Base-by-base conservation (phyloP, 148 eudicot genomes). In the Rhododendron kiyosumense region DNA sequence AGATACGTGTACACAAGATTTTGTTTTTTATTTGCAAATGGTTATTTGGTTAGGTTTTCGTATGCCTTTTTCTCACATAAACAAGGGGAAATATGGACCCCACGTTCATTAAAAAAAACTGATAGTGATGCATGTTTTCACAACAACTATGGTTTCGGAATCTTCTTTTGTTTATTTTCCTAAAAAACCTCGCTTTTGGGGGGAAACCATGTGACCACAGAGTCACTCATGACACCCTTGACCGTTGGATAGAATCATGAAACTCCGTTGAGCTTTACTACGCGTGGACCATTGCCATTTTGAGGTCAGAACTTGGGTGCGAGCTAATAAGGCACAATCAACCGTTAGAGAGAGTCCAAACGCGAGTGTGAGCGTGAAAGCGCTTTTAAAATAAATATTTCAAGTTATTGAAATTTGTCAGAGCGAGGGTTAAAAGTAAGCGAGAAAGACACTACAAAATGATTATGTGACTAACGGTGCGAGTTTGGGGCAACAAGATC, bases 21-120 rank as follows among this genome's bases (percentile, higher is more conserved):
- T 5, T 14, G 28, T 81, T 46, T 63, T 80, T 82, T 85, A 75
- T 36, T 51, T 85, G 48, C 36, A 85, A 48, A 65, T 85, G 78
- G 9, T 80, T 49, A 65, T 10, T 22, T 59, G 84, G 34, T 59
- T 17, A 34, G 46, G 73, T 81, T 59, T 43, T 18, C 20, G 5
- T 74, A 32, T 74, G 15, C 43, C 61, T 54, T 30, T 34, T 28
- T 34, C 2, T 36, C 10, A 36, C 65, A 57, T 57, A 36, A 81
- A 57, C 28, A 3, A 59, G 32, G 59, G 84, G 84, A 5, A 59
- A 57, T 46, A 4, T 20, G 73, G 84, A 36, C 73, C 84, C 73
- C 65, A 57, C 84, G 24, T 59, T 81, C 43, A 57, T 36, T 0
- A 32, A 7, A 81, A 81, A 81, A 26, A n/a, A 67, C 5, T 67